Evolutionary conservation across 345 rosid genomes (phyloP), one percentile per base, ranked within the genome.

Genomic region (Salix viminalis): DNA sequence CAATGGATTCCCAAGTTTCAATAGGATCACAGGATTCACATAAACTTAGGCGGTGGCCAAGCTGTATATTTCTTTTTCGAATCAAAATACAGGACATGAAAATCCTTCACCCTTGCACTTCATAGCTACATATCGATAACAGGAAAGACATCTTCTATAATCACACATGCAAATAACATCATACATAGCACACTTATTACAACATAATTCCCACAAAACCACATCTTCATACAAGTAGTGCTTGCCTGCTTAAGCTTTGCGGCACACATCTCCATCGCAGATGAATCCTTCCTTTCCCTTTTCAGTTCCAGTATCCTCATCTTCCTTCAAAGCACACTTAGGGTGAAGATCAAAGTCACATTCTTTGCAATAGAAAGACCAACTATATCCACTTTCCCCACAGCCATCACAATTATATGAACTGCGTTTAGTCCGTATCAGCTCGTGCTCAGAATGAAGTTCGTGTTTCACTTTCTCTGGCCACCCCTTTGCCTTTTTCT

Each of bases 261-360:
- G 41, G 56, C 81, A 78, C 6, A 6, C 36, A 54, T 67, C 73
- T 60, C 77, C 81, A 24, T 73, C 62, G 7, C 81, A 72, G 1
- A 36, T 32, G 37, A 19, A 2, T 67, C 77, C 61, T 15, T 72
- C 58, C 41, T 52, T 24, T 14, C 36, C 52, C 34, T 67, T 61
- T 26, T 7, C 41, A 6, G 5, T 58, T 32, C 56, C 72, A 39
- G n/a, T 46, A 5, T 70, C 48, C 65, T 72, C 70, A 4, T 26
- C 30, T 28, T 23, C 65, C 46, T 24, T 24, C 26, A 24, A 24
- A 24, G 26, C 26, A 24, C 26, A 24, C 26, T 24, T 24, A 24
- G 26, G 26, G 26, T 24, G 26, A 24, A 24, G 26, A 24, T 24
- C 26, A 24, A 24, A 24, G 26, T 24, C 26, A 24, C 26, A 24